phyloP scores from a whole-genome alignment of 495 filamentous ascomycete genomes.

The Cercophora scortea region DNA sequence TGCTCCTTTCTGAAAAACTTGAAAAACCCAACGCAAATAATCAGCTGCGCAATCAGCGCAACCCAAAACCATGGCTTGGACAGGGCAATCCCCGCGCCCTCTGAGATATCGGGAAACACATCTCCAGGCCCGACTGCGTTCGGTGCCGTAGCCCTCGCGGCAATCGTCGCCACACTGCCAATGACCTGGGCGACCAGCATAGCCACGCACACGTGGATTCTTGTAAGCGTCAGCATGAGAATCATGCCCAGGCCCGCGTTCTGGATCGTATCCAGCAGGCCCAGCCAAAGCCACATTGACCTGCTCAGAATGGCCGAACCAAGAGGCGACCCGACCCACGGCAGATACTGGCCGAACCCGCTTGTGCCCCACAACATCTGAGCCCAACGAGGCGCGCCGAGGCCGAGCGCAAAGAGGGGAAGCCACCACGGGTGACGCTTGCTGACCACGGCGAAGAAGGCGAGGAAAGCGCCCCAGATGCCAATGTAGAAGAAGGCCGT shows the following conservation, averaged over 20 bases:
- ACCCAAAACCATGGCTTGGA: constrained; percentile 57
- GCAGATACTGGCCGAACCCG: constrained; percentile 45
- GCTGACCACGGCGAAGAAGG: constrained; percentile 37
- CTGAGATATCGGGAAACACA: constrained; percentile 48
- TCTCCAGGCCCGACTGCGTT: constrained; percentile 45
- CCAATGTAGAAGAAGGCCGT: constrained; percentile 50
- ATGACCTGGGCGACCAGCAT: constrained; percentile 46
- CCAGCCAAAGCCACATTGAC: constrained; percentile 53
- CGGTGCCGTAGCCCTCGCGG: constrained; percentile 46
- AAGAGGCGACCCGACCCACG: constrained; percentile 42
- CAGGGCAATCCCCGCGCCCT: constrained; percentile 29
- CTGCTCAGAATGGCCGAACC: constrained; percentile 42
- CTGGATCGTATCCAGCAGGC: constrained; percentile 53
- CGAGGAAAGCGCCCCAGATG: constrained; percentile 43
- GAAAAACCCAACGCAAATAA: constrained; percentile 54
- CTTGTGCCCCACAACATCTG: constrained; percentile 54
- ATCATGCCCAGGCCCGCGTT: constrained; percentile 53
- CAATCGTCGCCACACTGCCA: constrained; percentile 46
- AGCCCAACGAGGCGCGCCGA: constrained; percentile 52
- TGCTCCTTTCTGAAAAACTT: constrained; percentile 61
- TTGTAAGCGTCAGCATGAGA: constrained; percentile 49
- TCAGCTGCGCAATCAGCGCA: constrained; percentile 45
- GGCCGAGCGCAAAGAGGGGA: constrained; percentile 56
- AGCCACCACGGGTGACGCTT: constrained; percentile 53
- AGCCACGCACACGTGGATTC: constrained; percentile 46